These are phyloP conservation scores for Parachaetomium inaequale DNA, from an alignment of 495 filamentous ascomycete genomes.

Conservation along the genomic window DNA sequence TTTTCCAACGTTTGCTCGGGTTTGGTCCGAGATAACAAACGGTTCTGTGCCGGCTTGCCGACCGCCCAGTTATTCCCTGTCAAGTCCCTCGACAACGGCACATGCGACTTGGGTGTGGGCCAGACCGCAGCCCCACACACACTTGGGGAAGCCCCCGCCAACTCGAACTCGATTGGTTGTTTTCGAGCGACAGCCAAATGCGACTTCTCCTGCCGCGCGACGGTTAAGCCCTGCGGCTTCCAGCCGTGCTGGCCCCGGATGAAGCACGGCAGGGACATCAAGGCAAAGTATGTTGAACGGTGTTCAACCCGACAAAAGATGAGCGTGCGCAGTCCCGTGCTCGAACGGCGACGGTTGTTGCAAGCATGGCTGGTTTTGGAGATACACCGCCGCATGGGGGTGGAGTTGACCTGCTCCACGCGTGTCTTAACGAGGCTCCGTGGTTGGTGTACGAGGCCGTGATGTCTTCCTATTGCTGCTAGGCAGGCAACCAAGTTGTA, in stretches of 20 bases:
- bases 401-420: conserved; percentile 13
- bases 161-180: neutral
- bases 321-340: neutral
- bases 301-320: neutral
- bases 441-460: conserved; percentile 11
- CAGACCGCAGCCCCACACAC: neutral
- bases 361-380: neutral
- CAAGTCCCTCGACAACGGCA: neutral
- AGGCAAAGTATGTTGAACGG: neutral
- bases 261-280: neutral
- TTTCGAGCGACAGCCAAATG: neutral
- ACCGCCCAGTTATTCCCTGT: neutral
- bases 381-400: conserved; percentile 1
- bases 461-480: neutral
- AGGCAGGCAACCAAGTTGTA: conserved; percentile 6
- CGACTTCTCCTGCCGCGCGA: neutral
- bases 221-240: neutral
- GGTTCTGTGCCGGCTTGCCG: neutral
- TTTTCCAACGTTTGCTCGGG: neutral
- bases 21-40: neutral
- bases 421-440: conserved; percentile 10
- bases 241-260: neutral
- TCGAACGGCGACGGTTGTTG: neutral
- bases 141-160: neutral
- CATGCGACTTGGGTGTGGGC: neutral